Evolutionary conservation across 495 filamentous ascomycete species (phyloP), one percentile per base, ranked within the genome.

Genomic region (Evansstolkia leycettana): DNA sequence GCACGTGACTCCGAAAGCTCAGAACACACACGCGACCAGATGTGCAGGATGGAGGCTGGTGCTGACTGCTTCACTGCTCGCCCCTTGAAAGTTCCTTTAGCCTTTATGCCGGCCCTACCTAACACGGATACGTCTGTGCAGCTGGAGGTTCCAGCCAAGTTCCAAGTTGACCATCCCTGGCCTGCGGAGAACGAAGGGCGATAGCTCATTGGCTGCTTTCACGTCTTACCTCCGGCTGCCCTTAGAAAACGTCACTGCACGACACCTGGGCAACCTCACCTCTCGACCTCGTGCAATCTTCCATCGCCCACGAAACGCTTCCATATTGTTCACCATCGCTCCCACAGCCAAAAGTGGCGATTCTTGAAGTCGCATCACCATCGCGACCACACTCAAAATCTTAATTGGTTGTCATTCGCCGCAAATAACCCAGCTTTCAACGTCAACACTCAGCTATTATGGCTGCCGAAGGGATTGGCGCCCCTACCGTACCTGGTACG

Each of bases 161-260:
- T n/a, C n/a, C n/a, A n/a, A n/a, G n/a, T n/a, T n/a, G n/a, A n/a
- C n/a, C n/a, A n/a, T n/a, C n/a, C n/a, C n/a, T n/a, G n/a, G n/a
- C n/a, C n/a, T 4, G 4, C 20, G 20, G 20, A 23, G 5, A 23
- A 23, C 20, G 5, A 9, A 23, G 20, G 20, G 20, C 20, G 4
- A 9, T 5, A 9, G 9, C 20, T 23, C 20, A 23, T 23, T 23
- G 20, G 20, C 20, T 23, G 20, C 20, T 23, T 48, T 50, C 58
- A 48, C 41, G 46, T 42, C 45, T 17, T 41, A 28, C 13, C 33
- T 41, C 39, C 43, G 39, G 45, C 31, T 36, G 26, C 26, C 37
- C 43, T 53, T 54, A 55, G 52, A 23, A 50, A 57, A 60, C 57
- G 57, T 60, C 57, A 63, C 55, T 44, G 51, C 51, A n/a, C n/a